These are phyloP conservation scores for Cryomyces antarcticus DNA, from an alignment of 495 filamentous ascomycete species.

Conservation along the genomic window DNA sequence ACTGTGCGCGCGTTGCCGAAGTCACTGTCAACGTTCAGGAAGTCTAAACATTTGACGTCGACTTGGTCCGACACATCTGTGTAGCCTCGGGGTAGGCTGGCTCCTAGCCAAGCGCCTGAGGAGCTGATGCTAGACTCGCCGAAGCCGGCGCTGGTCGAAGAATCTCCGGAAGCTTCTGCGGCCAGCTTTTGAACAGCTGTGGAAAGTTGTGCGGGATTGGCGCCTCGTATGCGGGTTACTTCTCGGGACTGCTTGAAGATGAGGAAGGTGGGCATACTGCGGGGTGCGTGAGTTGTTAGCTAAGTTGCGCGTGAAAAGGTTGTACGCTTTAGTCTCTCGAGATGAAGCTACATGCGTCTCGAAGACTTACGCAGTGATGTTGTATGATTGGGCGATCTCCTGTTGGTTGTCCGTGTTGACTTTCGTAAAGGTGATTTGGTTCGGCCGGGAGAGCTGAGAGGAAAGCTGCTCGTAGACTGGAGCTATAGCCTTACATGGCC, in stretches of 20 bases:
- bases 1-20: conserved; percentile 48
- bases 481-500: conserved; percentile 67
- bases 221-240: conserved; percentile 51
- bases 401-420: conserved; percentile 62
- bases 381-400: conserved; percentile 49
- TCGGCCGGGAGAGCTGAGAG: conserved; percentile 44
- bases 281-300: background rate
- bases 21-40: conserved; percentile 64
- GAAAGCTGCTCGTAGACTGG: conserved; percentile 69
- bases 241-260: conserved; percentile 59
- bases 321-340: background rate
- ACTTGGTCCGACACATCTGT: conserved; percentile 63
- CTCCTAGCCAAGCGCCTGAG: conserved; percentile 45
- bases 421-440: conserved; percentile 65
- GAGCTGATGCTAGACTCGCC: conserved; percentile 6
- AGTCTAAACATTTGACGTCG: conserved; percentile 59
- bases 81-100: conserved; percentile 59
- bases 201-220: conserved; percentile 46
- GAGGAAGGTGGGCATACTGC: conserved; percentile 66
- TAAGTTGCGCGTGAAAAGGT: background rate
- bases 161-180: conserved; percentile 38
- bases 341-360: background rate
- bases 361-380: conserved; percentile 42
- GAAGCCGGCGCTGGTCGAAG: conserved; percentile 20
- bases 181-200: conserved; percentile 52